These are phyloP conservation scores for Ogataea trehalophila DNA, from an alignment of 805 yeast genomes.

Conservation along the genomic window DNA sequence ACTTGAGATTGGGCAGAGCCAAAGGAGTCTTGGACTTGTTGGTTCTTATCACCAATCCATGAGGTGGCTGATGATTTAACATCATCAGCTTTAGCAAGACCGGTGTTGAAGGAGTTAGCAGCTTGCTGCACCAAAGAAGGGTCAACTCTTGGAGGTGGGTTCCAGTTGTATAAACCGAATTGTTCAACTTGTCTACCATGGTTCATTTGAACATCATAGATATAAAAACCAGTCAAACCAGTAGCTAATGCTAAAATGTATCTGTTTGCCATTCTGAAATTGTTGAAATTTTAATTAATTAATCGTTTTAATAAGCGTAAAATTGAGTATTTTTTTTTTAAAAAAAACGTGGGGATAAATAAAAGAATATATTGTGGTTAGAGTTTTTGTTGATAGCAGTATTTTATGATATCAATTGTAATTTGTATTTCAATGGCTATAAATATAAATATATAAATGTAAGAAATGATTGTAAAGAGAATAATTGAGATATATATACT, in stretches of 20 bases:
- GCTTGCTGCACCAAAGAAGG: slow-evolving; percentile 2
- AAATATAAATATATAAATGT: no score
- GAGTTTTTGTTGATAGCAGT: no score
- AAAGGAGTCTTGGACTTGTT: slow-evolving; percentile 11
- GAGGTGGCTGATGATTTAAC: slow-evolving; percentile 15
- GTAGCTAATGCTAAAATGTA: slow-evolving; percentile 19
- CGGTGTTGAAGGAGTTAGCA: slow-evolving; percentile 11
- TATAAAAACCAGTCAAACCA: slow-evolving; percentile 25
- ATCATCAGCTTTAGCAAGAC: slow-evolving; percentile 18
- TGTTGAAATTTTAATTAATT: slow-evolving; percentile 2
- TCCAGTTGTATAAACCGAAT: slow-evolving; percentile 26
- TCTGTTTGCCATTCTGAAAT: slow-evolving; percentile 17
- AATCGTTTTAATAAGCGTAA: not conserved
- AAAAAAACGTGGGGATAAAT: no score
- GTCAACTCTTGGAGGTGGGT: slow-evolving; percentile 19
- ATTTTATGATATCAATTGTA: no score
- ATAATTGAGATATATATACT: no score
- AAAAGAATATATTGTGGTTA: no score
- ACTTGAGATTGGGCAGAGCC: slow-evolving; percentile 13
- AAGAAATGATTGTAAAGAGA: no score
- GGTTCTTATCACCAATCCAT: slow-evolving; percentile 19
- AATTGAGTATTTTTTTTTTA: no score
- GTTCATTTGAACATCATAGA: slow-evolving; percentile 25
- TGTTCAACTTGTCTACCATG: slow-evolving; percentile 22
- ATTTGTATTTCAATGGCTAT: no score